phyloP scores from a whole-genome alignment of 2,329 filamentous ascomycete genomes.

The Elsinoe batatas region DNA sequence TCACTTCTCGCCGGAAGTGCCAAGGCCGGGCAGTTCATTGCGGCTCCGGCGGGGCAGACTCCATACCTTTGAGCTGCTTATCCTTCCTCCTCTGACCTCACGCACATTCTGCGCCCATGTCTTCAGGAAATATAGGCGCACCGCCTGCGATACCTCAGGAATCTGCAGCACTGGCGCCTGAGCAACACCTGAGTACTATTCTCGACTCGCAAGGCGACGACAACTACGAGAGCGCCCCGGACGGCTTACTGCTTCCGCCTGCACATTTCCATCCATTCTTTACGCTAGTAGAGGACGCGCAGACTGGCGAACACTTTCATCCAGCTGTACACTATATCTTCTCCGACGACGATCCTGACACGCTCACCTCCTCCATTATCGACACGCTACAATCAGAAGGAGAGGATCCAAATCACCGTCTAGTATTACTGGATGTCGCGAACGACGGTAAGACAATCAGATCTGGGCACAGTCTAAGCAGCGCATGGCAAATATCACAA shows the following conservation, averaged over 20 bases:
- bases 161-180: not conserved
- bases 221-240: constrained; percentile 8
- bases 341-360: constrained; percentile 75
- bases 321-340: constrained; percentile 89
- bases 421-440: constrained; percentile 46
- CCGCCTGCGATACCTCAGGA: not conserved
- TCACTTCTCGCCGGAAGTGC: not conserved
- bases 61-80: not conserved
- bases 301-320: constrained; percentile 66
- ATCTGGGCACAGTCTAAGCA: constrained; percentile 61
- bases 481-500: constrained; percentile 59
- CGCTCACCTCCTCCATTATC: constrained; percentile 52
- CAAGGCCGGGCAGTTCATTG: not conserved
- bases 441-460: constrained; percentile 44
- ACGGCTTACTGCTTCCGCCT: constrained; percentile 27
- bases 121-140: not conserved
- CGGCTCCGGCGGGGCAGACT: not conserved
- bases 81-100: not conserved
- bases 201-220: not conserved
- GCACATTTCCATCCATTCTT: constrained; percentile 69
- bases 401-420: constrained; percentile 38
- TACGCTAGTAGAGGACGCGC: constrained; percentile 67
- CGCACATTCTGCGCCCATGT: not conserved
- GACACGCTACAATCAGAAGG: constrained; percentile 12
- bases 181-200: not conserved